A percentile compares a stretch with the other conserved stretches of the same genome.
Conservation (phyloP, 805 yeast species). For the Kluyveromyces lactis region DNA sequence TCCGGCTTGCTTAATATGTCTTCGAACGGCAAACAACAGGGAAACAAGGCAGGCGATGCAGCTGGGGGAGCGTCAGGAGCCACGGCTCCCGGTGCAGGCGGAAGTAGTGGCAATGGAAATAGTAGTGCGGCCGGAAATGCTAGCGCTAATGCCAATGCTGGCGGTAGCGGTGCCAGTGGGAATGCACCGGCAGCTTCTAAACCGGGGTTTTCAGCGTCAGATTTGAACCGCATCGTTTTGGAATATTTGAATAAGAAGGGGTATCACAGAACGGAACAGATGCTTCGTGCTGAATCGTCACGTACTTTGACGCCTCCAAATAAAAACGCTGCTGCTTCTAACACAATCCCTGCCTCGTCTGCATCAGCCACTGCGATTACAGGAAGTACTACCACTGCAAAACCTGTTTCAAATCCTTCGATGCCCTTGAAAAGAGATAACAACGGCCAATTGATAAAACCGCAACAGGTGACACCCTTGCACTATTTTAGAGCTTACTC, state of each 20-base stretch:
- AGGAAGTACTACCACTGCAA: constrained; percentile 23
- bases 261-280: constrained; percentile 87
- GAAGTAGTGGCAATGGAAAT: constrained; percentile 5
- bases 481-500: constrained; percentile 74
- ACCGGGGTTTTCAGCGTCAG: constrained; percentile 59
- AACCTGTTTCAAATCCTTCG: constrained; percentile 28
- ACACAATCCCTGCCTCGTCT: constrained; percentile 23
- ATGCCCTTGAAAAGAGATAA: constrained; percentile 24
- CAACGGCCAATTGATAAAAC: constrained; percentile 20
- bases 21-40: constrained; percentile 5
- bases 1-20: not conserved
- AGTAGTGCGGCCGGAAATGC: too few relatives aligned
- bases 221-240: constrained; percentile 81
- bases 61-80: constrained; percentile 8
- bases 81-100: constrained; percentile 11
- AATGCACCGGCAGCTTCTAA: constrained; percentile 11
- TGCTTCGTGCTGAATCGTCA: constrained; percentile 79
- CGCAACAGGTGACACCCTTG: constrained; percentile 35
- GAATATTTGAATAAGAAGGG: constrained; percentile 93
- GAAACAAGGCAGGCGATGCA: not conserved
- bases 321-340: constrained; percentile 38
- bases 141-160: constrained; percentile 2
- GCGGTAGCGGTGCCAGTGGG: constrained; percentile 10
- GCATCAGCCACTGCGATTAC: not conserved
- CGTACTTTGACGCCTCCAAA: constrained; percentile 46